These are phyloP conservation scores for Trichoderma sp. DNA, from an alignment of 2,329 filamentous ascomycete genomes.

Conservation along the genomic window DNA sequence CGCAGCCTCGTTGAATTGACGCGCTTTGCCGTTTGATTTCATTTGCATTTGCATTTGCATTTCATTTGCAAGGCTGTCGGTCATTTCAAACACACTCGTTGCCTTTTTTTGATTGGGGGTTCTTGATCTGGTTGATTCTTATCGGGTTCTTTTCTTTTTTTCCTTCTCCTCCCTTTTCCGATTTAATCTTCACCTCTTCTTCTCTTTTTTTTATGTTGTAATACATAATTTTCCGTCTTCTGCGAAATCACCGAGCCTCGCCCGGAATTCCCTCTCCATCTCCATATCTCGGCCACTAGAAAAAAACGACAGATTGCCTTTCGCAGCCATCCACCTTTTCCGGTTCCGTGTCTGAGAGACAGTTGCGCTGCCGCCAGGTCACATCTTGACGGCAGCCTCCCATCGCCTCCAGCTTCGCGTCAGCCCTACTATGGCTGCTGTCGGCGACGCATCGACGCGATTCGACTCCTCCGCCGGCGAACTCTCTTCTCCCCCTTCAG, in stretches of 20 bases:
- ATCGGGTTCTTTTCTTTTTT: not conserved
- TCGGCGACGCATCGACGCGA: constrained; percentile 40
- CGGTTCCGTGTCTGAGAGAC: not conserved
- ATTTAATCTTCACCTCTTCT: not conserved
- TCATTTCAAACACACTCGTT: not conserved
- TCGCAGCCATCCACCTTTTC: not conserved
- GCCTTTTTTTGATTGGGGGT: not conserved
- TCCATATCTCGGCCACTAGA: not conserved
- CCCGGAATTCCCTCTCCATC: not conserved
- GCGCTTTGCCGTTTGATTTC: not conserved
- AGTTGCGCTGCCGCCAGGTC: not conserved
- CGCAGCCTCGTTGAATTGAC: constrained; percentile 16
- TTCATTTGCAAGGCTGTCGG: constrained; percentile 1
- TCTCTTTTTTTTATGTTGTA: not conserved
- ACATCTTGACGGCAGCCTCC: not conserved
- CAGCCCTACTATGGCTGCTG: constrained; percentile 31
- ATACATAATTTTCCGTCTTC: not conserved
- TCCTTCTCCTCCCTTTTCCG: not conserved
- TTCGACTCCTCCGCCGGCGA: constrained; percentile 51
- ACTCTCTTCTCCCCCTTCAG: constrained; percentile 55
- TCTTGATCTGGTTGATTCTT: not conserved
- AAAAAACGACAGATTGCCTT: not conserved
- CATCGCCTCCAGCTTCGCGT: not conserved
- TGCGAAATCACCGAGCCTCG: not conserved
- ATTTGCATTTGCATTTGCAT: not conserved